phyloP scores from a whole-genome alignment of 1,284 basidiomycete genomes.

The Xanthoconium separans region DNA sequence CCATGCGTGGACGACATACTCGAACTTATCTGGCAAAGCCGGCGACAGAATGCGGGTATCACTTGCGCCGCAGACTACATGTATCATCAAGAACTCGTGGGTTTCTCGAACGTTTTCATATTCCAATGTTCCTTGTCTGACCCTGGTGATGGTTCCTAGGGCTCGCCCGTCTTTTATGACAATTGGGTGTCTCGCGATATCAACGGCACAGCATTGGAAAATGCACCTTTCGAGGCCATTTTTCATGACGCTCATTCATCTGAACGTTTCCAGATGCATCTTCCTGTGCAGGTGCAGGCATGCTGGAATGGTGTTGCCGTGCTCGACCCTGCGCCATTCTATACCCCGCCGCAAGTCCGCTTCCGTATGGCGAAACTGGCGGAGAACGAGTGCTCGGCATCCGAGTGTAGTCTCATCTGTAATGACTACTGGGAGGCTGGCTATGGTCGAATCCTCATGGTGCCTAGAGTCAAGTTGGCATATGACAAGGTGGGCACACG shows the following conservation, averaged over 20 bases:
- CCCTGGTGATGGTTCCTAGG: slow-evolving; percentile 9
- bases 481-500: slow-evolving; percentile 74
- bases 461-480: slow-evolving; percentile 91
- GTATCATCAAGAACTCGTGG: slow-evolving; percentile 90
- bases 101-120: slow-evolving; percentile 23
- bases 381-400: slow-evolving; percentile 88
- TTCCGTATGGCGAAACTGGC: slow-evolving; percentile 89
- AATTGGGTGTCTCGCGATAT: slow-evolving; percentile 98
- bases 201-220: slow-evolving; percentile 95
- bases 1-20: slow-evolving; percentile 94
- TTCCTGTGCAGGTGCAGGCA: slow-evolving; percentile 92
- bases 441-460: slow-evolving; percentile 94
- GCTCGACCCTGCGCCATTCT: slow-evolving; percentile 91
- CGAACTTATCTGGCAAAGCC: slow-evolving; percentile 92
- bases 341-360: slow-evolving; percentile 80
- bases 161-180: slow-evolving; percentile 91
- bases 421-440: slow-evolving; percentile 94
- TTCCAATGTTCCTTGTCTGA: neutral
- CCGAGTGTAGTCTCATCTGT: slow-evolving; percentile 92
- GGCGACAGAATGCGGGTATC: slow-evolving; percentile 91
- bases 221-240: slow-evolving; percentile 90
- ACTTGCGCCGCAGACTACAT: slow-evolving; percentile 97
- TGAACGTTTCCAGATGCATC: slow-evolving; percentile 82
- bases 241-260: slow-evolving; percentile 81
- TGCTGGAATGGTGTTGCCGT: slow-evolving; percentile 97